These are phyloP conservation scores for Datura wrightii DNA, from an alignment of 257 asterid species.

Conservation along the genomic window DNA sequence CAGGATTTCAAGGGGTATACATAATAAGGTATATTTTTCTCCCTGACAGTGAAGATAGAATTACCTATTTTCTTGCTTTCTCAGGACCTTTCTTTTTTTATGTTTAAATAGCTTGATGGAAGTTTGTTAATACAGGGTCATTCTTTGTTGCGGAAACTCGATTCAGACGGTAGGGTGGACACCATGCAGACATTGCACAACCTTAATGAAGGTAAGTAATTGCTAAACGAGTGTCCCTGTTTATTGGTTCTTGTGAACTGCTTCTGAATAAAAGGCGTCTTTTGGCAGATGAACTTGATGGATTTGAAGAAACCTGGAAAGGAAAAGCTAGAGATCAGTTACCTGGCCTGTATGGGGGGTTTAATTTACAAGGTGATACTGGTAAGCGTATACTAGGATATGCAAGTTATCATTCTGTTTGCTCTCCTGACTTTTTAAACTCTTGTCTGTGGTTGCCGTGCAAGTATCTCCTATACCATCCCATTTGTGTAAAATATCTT, in stretches of 20 bases:
- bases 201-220: slow-evolving; percentile 67
- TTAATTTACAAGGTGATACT: slow-evolving; percentile 41
- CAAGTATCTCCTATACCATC: background rate
- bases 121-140: slow-evolving; percentile 69
- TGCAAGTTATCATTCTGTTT: slow-evolving; percentile 1
- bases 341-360: slow-evolving; percentile 58
- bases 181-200: slow-evolving; percentile 87
- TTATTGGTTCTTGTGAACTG: background rate
- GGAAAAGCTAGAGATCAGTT: slow-evolving; percentile 69
- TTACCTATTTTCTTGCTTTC: slow-evolving; percentile 5
- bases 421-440: background rate
- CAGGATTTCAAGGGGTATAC: slow-evolving; percentile 72
- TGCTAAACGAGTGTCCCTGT: background rate
- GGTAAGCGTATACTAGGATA: slow-evolving; percentile 44
- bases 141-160: slow-evolving; percentile 75
- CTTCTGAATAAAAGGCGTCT: slow-evolving; percentile 26
- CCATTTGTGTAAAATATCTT: background rate
- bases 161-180: slow-evolving; percentile 84
- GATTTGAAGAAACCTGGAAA: slow-evolving; percentile 81
- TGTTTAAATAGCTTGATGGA: slow-evolving; percentile 33
- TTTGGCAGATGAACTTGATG: slow-evolving; percentile 66
- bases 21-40: slow-evolving; percentile 61
- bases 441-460: background rate
- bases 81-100: background rate
- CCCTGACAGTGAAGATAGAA: background rate